Base-by-base conservation (phyloP, 164 flowering plant species). In the Berberis vulgaris region DNA sequence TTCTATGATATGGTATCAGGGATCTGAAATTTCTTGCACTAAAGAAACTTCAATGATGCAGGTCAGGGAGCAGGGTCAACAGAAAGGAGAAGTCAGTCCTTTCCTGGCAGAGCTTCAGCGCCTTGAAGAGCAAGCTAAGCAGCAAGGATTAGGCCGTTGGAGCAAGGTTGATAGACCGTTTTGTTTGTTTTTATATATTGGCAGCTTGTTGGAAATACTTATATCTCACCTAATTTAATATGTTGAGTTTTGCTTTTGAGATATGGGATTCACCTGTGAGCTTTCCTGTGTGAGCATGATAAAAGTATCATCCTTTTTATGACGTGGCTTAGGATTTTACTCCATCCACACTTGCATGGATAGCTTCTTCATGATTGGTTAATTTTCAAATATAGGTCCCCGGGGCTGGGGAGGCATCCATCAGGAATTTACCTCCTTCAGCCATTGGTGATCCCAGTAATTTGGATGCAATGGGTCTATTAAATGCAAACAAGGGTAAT, bases 91-190 rank as follows among this genome's bases (percentile, higher is more conserved):
- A 71, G 89, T 67, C 1, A 86, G 87, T 75, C 92, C 96, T 58
- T 79, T 57, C 70, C 67, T 89, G 52, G 70, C 77, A 2, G 95
- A 91, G 46, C 67, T 91, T 67, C 78, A 68, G 61, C 79, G 75
- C 11, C 84, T 81, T 60, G 93, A 95, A 78, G 97, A 91, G 65
- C 86, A 82, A 78, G 98, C 99, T 55, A 91, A 86, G 77, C 77
- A 81, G 59, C 84, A 89, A 66, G 91, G 96, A 57, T 76, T 84
- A 64, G 98, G 99, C 43, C 83, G 85, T 55, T 95, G 98, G 98
- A 91, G 76, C 80, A 86, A 84, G 93, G 99, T 82, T 54, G 65
- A 81, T 76, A 43, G 46, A 43, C 9, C 26, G 26, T 26, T 26
- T 26, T 26, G 26, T 26, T 26, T 26, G 26, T 26, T 26, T 26